Base-by-base conservation (phyloP, 257 asterid species). In the Nicotiana obtusifolia region DNA sequence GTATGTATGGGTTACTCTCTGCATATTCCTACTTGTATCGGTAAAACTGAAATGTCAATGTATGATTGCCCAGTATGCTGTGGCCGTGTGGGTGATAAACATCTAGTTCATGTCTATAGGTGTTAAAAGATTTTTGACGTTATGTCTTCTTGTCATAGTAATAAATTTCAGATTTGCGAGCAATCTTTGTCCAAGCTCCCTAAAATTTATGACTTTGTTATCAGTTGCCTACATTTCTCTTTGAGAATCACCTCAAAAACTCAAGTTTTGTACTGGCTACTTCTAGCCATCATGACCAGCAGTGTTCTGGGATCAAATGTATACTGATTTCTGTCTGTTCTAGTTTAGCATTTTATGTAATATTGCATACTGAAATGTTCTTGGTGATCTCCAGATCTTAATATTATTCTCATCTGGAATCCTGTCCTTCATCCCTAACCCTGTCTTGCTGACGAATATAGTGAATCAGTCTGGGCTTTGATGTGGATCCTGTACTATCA, bases 21-120 rank as follows among this genome's bases (percentile, higher is more conserved):
- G 54, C 30, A 4, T 67, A 35, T 35, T 67, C 17, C 53, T 35
- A 4, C 54, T 67, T 67, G 76, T 67, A 35, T 67, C 30, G 5
- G 30, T 35, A 19, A 35, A 67, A 35, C 30, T 35, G 76, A 67
- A 67, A 35, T 67, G 10, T 67, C 54, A 19, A 26, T 35, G 5
- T 67, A 67, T 35, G 17, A 67, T 67, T 67, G 17, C 54, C 30
- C 11, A 10, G 76, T 37, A 67, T 67, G 76, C 2, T 41, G 47
- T 41, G 47, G 47, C 47, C 47, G 67, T 19, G 54, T 67, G 54
- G 30, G 76, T 35, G 30, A 35, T 67, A 35, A 19, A 35, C 24
- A 67, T 35, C 16, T 67, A 67, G 19, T 67, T 67, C 76, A 67
- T 67, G 76, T 19, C 53, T 67, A 33, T 67, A 67, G 76, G 76